Evolutionary conservation across 768 basidiomycete genomes (phyloP), one percentile per base, ranked within the genome.

Genomic region (Auricularia sp.): DNA sequence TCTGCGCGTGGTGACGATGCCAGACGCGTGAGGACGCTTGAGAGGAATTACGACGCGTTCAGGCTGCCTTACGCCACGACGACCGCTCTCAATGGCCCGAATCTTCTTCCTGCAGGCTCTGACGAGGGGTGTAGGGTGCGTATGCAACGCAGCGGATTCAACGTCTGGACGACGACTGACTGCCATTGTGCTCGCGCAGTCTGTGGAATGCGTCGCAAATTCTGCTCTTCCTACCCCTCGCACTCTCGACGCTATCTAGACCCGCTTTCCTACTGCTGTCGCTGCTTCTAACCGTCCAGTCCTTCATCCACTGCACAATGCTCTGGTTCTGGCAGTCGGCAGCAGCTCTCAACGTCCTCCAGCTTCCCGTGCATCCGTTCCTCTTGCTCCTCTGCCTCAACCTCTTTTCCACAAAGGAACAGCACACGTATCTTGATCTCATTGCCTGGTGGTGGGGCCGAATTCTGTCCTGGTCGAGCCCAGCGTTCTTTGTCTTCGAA

Each of bases 301-400:
- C 90, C 0, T 80, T 92, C 74, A 84, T 92, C 59, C 92, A 94
- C 79, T 90, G 91, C 64, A 90, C 90, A 2, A 79, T 92, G 70
- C 78, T 84, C 65, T 59, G 29, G 24, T 24, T 59, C 56, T 89
- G 85, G 84, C 84, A 85, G 64, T 89, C 89, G 13, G 47, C 47
- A 16, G 78, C 84, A 58, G 82, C 84, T 14, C 80, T 93, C 62
- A 85, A 89, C 14, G 80, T 94, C 66, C 79, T 92, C 64, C 92
- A 94, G 76, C 83, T 93, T 37, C 92, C 92, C 8, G 86, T 92
- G 79, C 91, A 93, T 73, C 86, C 91, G 0, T 90, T 93, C 75
- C 81, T 94, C 39, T 85, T 94, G 54, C 86, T 94, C 61, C 83
- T 93, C 65, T 90, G 85, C 73, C 94, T 94, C 82, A 94, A 94